A percentile compares a stretch with the other conserved stretches of the same genome.
Conservation (phyloP, 306 rosid genomes). For the Parietaria judaica region DNA sequence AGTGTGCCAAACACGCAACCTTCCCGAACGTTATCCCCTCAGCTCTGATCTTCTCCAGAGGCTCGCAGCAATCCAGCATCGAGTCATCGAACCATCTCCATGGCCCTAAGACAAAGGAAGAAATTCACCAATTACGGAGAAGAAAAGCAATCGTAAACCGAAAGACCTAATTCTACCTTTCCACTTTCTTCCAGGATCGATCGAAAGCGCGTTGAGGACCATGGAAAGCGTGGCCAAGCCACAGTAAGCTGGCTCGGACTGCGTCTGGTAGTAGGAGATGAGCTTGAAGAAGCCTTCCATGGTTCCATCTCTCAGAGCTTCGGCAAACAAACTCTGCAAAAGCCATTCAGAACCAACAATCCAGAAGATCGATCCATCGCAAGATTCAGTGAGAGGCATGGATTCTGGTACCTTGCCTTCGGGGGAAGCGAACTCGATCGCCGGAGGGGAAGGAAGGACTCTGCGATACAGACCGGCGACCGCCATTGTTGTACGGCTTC, state of each 20-base stretch:
- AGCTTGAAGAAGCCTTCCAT: constrained; percentile 83
- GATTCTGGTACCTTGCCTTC: constrained; percentile 49
- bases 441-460: constrained; percentile 58
- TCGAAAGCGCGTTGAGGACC: constrained; percentile 86
- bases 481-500: constrained; percentile 27
- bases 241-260: constrained; percentile 89
- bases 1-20: constrained; percentile 84
- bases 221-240: constrained; percentile 71
- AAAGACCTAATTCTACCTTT: constrained; percentile 45
- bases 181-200: constrained; percentile 98
- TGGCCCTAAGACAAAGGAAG: constrained; percentile 47
- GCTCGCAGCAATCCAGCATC: constrained; percentile 92
- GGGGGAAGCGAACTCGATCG: constrained; percentile 57
- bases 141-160: neutral
- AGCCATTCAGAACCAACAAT: constrained; percentile 2
- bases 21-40: constrained; percentile 87
- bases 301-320: constrained; percentile 62
- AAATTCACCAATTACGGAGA: neutral
- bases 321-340: constrained; percentile 47
- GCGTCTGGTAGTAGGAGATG: constrained; percentile 80
- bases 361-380: neutral
- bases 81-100: constrained; percentile 99
- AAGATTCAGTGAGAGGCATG: neutral
- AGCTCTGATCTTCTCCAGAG: constrained; percentile 49
- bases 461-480: constrained; percentile 49